phyloP scores from a whole-genome alignment of 2,329 filamentous ascomycete species.

The Ascosphaera aggregata region DNA sequence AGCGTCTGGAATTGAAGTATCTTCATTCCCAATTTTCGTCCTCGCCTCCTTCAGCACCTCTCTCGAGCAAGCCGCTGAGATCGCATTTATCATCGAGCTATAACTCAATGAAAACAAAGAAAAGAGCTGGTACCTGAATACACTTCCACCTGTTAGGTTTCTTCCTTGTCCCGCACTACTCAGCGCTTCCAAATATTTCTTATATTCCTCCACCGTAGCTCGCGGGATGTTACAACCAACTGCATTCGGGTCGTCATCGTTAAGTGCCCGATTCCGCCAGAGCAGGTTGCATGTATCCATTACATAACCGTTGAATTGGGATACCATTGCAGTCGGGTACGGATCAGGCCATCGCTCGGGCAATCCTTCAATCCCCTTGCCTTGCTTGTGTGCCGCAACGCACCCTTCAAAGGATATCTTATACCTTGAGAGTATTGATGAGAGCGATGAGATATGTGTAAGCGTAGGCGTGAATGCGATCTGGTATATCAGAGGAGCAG shows the following conservation, averaged over 20 bases:
- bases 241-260: slow-evolving; percentile 36
- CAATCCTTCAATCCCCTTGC: not conserved
- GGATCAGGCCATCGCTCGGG: slow-evolving; percentile 2
- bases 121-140: slow-evolving; percentile 14
- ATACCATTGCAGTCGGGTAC: slow-evolving; percentile 37
- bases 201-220: slow-evolving; percentile 21
- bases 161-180: slow-evolving; percentile 11
- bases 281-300: slow-evolving; percentile 74
- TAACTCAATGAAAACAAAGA: slow-evolving; percentile 25
- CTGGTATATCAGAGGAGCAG: slow-evolving; percentile 43
- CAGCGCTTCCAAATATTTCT: slow-evolving; percentile 18
- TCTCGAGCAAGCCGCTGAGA: slow-evolving; percentile 25
- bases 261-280: slow-evolving; percentile 54
- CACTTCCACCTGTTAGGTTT: slow-evolving; percentile 10
- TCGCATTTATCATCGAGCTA: slow-evolving; percentile 20
- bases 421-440: slow-evolving; percentile 44
- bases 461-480: slow-evolving; percentile 43
- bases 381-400: slow-evolving; percentile 15
- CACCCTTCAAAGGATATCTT: slow-evolving; percentile 50
- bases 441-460: slow-evolving; percentile 42
- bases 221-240: slow-evolving; percentile 28
- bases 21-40: not conserved
- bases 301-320: slow-evolving; percentile 57
- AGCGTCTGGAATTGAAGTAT: slow-evolving; percentile 6
- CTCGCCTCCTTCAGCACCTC: slow-evolving; percentile 24